Evolutionary conservation across 1,284 basidiomycete species (phyloP).

Genomic region (Ganoderma resinaceum): DNA sequence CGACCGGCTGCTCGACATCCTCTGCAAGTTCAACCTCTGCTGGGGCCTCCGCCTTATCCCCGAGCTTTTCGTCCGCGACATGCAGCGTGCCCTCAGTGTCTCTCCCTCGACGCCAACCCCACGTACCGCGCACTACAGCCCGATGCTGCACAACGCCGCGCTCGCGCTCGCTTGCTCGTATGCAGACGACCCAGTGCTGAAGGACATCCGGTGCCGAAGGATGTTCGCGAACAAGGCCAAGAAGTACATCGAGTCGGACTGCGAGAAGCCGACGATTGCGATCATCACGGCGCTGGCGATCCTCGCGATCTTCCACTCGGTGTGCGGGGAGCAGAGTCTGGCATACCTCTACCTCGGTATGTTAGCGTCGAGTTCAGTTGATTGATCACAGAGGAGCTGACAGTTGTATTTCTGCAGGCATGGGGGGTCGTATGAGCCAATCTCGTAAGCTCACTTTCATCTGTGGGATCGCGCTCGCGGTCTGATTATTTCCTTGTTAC

Average conservation of each 20-base stretch:
- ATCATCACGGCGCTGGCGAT: constrained; percentile 64
- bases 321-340: constrained; percentile 60
- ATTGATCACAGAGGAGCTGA: constrained; percentile 15
- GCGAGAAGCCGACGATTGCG: constrained; percentile 62
- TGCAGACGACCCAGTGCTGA: constrained; percentile 59
- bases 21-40: constrained; percentile 66
- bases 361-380: constrained; percentile 18
- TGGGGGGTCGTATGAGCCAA: constrained; percentile 58
- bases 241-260: constrained; percentile 61
- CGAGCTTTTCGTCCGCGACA: constrained; percentile 65
- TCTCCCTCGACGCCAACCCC: constrained; percentile 52
- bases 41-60: constrained; percentile 58
- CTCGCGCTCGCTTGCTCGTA: constrained; percentile 66
- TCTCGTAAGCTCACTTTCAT: constrained; percentile 41
- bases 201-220: constrained; percentile 51
- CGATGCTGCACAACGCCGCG: constrained; percentile 74
- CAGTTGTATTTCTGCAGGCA: constrained; percentile 43
- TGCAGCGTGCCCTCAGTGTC: constrained; percentile 57
- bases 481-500: background rate
- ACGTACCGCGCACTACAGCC: constrained; percentile 68
- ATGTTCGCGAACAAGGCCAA: constrained; percentile 62
- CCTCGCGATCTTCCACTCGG: constrained; percentile 65
- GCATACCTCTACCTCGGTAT: constrained; percentile 66
- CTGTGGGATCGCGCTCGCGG: background rate
- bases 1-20: constrained; percentile 59